Base-by-base conservation (phyloP, 2,329 filamentous ascomycete species). In the Curvularia lunata region DNA sequence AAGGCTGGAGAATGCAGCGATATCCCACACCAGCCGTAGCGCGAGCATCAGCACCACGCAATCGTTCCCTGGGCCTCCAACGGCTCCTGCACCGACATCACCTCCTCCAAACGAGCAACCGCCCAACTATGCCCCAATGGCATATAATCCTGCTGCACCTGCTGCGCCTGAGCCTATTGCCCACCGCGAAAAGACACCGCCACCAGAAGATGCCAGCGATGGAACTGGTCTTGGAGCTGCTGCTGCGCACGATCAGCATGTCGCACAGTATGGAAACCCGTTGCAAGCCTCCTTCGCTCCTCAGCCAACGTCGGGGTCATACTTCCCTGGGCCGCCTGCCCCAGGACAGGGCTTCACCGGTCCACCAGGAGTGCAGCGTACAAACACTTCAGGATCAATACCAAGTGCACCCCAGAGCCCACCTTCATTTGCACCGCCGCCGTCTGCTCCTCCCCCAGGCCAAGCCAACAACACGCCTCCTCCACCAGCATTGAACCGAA, bases 131-230 rank as follows among this genome's bases (percentile, higher is more conserved):
- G 81, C 78, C 7, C 88, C 88, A 0, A 86, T 91, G 79, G 85
- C 89, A 2, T 93, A 93, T 72, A 93, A 93, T 71, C 91, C 91
- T 3, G 90, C 91, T 0, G 90, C 90, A 1, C 91, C 91, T 4
- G 83, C 89, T 0, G 89, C 89, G 0, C 89, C 90, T 0, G 90
- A 93, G 73, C 82, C 85, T 21, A 86, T 92, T 50, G 81, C 84
- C 19, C 86, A 91, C 73, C 84, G 91, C 47, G 91, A 93, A 75
- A 92, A 92, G 82, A 94, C 91, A 0, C 91, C 90, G 1, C 86
- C 91, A 4, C 89, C 88, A 3, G 85, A 88, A 32, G 90, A 92
- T 66, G 86, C 82, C 38, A 84, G 82, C 12, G 78, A 71, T 54
- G 81, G 81, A 3, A 82, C 78, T 18, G 81, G 81, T 1, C 70